Evolutionary conservation across 2,329 filamentous ascomycete species (phyloP).

Genomic region (Arachnomyces sp.): DNA sequence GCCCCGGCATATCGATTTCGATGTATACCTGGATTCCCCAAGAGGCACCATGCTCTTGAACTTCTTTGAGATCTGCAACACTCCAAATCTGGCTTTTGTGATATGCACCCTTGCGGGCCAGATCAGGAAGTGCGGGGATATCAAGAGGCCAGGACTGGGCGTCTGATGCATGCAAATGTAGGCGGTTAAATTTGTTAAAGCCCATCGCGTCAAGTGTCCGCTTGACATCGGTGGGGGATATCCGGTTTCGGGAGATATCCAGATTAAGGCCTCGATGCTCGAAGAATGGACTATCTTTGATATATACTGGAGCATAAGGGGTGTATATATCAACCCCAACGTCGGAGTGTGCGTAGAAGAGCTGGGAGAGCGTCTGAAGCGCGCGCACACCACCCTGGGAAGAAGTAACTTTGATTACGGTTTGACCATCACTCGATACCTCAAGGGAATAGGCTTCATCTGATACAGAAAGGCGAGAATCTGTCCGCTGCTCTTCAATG

Average conservation of each 20-base stretch:
- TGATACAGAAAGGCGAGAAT: conserved; percentile 41
- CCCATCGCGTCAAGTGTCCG: conserved; percentile 67
- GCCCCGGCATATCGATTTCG: conserved; percentile 75
- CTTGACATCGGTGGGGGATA: conserved; percentile 59
- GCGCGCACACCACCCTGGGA: conserved; percentile 20
- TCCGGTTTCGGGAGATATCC: conserved; percentile 68
- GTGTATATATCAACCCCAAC: conserved; percentile 52
- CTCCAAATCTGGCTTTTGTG: conserved; percentile 59
- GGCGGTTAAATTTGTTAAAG: conserved; percentile 42
- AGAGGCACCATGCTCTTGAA: conserved; percentile 63
- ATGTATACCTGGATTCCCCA: conserved; percentile 65
- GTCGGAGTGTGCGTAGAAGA: conserved; percentile 21
- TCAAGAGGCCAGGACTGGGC: conserved; percentile 59
- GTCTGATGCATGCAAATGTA: conserved; percentile 45
- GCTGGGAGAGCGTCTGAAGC: conserved; percentile 21
- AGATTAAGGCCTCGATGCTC: conserved; percentile 71
- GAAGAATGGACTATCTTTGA: conserved; percentile 66
- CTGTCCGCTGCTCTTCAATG: conserved; percentile 48
- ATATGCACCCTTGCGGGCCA: conserved; percentile 69
- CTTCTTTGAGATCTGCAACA: conserved; percentile 52
- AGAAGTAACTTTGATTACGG: conserved; percentile 15
- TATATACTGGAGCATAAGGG: conserved; percentile 59
- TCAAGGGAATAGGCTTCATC: conserved; percentile 21
- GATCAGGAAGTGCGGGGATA: conserved; percentile 64
- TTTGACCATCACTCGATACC: conserved; percentile 14